These are phyloP conservation scores for Aspergillus aculeatinus DNA, from an alignment of 2,329 filamentous ascomycete species.

Conservation along the genomic window DNA sequence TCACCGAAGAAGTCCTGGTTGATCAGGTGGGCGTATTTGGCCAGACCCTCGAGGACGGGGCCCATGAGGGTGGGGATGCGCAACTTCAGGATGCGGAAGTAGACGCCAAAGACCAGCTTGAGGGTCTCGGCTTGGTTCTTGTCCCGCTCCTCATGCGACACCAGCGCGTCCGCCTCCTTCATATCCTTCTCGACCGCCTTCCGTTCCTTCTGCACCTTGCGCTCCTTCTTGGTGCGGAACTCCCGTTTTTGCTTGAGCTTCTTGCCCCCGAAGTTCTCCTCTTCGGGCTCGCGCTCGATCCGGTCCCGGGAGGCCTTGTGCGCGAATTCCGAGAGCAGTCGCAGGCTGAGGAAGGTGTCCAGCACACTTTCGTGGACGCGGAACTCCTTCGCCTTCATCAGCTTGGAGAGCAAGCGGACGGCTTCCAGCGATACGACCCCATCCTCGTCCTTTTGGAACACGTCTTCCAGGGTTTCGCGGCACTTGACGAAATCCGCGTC, in stretches of 20 bases:
- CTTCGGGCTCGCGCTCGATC: slow-evolving; percentile 61
- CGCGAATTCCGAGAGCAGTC: slow-evolving; percentile 82
- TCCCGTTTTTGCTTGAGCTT: slow-evolving; percentile 73
- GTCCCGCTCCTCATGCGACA: slow-evolving; percentile 89
- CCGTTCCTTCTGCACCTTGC: slow-evolving; percentile 80
- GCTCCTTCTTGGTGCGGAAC: slow-evolving; percentile 83
- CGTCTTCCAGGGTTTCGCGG: slow-evolving; percentile 70
- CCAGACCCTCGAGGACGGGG: slow-evolving; percentile 90
- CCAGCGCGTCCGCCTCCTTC: slow-evolving; percentile 83
- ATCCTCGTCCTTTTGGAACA: slow-evolving; percentile 87
- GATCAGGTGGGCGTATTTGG: slow-evolving; percentile 92
- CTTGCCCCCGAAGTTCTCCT: slow-evolving; percentile 50
- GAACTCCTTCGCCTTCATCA: slow-evolving; percentile 89
- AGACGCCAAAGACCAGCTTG: slow-evolving; percentile 91
- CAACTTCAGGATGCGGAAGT: slow-evolving; percentile 90
- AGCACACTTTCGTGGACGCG: slow-evolving; percentile 79
- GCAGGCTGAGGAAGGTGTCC: slow-evolving; percentile 86
- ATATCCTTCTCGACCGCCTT: slow-evolving; percentile 91
- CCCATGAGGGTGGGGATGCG: slow-evolving; percentile 85
- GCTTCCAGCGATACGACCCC: slow-evolving; percentile 85
- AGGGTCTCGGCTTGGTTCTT: slow-evolving; percentile 92
- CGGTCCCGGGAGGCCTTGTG: slow-evolving; percentile 77
- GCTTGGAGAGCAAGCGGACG: slow-evolving; percentile 80
- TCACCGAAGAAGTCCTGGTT: slow-evolving; percentile 99
- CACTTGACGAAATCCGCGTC: slow-evolving; percentile 78